phyloP scores from a whole-genome alignment of 176 grass and related monocot species.

The Zea luxurians region DNA sequence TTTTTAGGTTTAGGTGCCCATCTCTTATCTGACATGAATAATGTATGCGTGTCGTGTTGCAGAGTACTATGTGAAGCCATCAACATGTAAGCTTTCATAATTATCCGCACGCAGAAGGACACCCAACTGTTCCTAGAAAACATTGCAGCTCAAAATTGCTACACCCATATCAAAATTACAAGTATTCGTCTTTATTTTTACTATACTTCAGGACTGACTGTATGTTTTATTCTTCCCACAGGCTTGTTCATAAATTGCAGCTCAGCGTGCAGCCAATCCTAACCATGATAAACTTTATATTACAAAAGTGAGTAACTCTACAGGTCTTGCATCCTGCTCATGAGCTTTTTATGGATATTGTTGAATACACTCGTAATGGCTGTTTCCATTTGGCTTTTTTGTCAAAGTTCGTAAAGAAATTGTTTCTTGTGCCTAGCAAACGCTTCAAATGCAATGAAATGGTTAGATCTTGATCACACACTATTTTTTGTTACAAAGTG shows the following conservation, averaged over 20 bases:
- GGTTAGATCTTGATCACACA: constrained; percentile 53
- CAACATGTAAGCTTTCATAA: no score
- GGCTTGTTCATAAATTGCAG: constrained; percentile 68
- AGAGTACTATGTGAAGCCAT: no score
- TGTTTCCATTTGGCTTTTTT: constrained; percentile 90
- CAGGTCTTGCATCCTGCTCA: constrained; percentile 15
- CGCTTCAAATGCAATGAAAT: constrained; percentile 91
- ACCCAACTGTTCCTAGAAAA: no score
- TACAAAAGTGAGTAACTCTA: constrained; percentile 56
- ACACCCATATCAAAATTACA: no score
- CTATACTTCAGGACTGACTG: no score
- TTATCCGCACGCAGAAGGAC: no score
- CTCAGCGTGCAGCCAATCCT: constrained; percentile 49
- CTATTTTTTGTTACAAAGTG: constrained; percentile 23
- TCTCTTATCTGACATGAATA: no score
- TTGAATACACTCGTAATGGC: constrained; percentile 88
- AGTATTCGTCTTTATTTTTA: no score
- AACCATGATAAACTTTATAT: constrained; percentile 69
- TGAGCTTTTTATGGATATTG: constrained; percentile 76
- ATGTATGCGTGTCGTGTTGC: no score
- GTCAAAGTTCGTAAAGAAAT: constrained; percentile 85
- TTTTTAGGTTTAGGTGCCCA: no score
- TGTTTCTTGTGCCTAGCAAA: constrained; percentile 70
- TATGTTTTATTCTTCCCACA: constrained; percentile 36
- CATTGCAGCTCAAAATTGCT: no score